Evolutionary conservation across 164 flowering plant species (phyloP).

Genomic region (Annona squamosa): DNA sequence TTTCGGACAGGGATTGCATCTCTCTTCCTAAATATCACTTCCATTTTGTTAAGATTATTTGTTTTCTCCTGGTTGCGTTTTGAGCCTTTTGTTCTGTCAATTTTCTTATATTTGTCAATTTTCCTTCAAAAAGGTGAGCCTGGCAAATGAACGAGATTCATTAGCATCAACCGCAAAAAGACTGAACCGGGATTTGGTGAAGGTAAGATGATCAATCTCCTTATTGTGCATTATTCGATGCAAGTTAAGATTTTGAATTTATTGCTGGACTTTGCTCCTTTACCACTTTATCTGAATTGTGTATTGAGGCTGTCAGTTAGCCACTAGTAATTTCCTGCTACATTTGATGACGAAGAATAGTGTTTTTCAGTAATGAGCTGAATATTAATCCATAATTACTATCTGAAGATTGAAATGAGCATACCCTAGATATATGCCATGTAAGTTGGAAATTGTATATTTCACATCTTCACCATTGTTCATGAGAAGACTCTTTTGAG

Average conservation of each 20-base stretch:
- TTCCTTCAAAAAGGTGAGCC: slow-evolving; percentile 39
- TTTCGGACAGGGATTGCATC: neutral
- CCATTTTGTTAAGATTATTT: neutral
- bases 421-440: too few relatives aligned
- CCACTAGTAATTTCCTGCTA: too few relatives aligned
- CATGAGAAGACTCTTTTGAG: neutral
- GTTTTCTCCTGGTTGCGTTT: neutral
- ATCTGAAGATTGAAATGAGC: too few relatives aligned
- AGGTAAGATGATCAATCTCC: slow-evolving; percentile 27
- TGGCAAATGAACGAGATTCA: slow-evolving; percentile 64
- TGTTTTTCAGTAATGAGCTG: too few relatives aligned
- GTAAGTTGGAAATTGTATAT: neutral
- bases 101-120: slow-evolving; percentile 1
- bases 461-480: neutral
- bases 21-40: neutral
- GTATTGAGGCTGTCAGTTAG: too few relatives aligned
- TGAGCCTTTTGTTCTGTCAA: neutral
- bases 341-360: too few relatives aligned
- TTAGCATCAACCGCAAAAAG: slow-evolving; percentile 52
- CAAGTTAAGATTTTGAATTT: too few relatives aligned
- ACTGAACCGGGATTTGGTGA: slow-evolving; percentile 68
- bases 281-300: too few relatives aligned
- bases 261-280: too few relatives aligned
- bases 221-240: too few relatives aligned
- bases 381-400: too few relatives aligned